phyloP scores from a whole-genome alignment of 768 basidiomycete genomes.

The Solioccasus polychromus region DNA sequence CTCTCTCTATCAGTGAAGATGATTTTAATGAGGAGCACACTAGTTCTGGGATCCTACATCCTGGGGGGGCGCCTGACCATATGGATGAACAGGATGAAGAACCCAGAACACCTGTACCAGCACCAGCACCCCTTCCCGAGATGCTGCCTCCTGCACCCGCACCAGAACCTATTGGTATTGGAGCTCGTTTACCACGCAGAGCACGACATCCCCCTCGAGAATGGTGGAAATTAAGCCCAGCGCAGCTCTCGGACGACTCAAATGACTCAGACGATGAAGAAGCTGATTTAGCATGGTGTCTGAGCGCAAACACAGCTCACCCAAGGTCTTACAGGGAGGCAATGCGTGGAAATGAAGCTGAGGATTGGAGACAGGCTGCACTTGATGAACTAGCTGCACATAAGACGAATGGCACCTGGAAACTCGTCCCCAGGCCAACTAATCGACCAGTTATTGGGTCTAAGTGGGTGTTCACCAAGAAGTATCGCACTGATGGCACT shows the following conservation, averaged over 20 bases:
- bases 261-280: neutral
- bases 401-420: constrained; percentile 21
- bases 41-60: neutral
- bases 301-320: neutral
- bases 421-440: constrained; percentile 24
- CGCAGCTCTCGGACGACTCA: neutral
- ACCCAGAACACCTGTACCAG: neutral
- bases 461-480: constrained; percentile 35
- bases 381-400: constrained; percentile 22
- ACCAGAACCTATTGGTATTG: neutral
- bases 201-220: neutral
- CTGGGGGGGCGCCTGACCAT: neutral
- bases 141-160: neutral
- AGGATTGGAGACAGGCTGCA: constrained; percentile 5
- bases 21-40: neutral
- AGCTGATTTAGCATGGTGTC: neutral
- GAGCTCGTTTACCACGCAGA: neutral
- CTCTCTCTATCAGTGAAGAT: neutral
- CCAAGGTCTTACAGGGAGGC: neutral
- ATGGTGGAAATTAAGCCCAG: constrained; percentile 2
- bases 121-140: neutral
- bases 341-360: neutral
- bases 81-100: neutral
- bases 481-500: constrained; percentile 18
- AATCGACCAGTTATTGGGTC: constrained; percentile 30